Evolutionary conservation across 2,329 filamentous ascomycete genomes (phyloP).

Genomic region (Aspergillus clavatus): DNA sequence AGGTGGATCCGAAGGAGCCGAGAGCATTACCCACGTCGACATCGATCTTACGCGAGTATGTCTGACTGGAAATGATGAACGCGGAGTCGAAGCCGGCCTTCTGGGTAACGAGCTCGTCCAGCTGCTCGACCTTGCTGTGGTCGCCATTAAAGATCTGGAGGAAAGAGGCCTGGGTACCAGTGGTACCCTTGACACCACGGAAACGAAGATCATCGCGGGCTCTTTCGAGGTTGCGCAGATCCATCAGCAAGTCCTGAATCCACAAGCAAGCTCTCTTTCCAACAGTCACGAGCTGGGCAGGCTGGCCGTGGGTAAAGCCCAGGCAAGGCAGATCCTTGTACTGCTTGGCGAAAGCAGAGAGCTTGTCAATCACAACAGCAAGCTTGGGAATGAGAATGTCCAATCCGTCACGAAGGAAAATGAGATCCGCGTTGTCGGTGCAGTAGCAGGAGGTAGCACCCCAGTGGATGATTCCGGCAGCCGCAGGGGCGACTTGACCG

Average conservation of each 20-base stretch:
- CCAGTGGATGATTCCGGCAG: slow-evolving; percentile 78
- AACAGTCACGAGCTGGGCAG: slow-evolving; percentile 59
- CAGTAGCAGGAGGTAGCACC: slow-evolving; percentile 56
- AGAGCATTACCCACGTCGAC: slow-evolving; percentile 76
- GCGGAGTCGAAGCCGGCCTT: slow-evolving; percentile 61
- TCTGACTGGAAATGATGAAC: slow-evolving; percentile 66
- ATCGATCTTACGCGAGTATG: slow-evolving; percentile 78
- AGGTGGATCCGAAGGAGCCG: slow-evolving; percentile 71
- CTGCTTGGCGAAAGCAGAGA: slow-evolving; percentile 66
- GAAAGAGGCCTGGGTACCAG: slow-evolving; percentile 74
- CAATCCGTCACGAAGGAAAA: slow-evolving; percentile 69
- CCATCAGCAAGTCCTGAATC: slow-evolving; percentile 71
- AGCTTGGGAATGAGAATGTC: slow-evolving; percentile 73
- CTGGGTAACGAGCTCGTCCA: slow-evolving; percentile 60
- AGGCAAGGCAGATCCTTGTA: slow-evolving; percentile 69
- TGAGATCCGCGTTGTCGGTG: slow-evolving; percentile 73
- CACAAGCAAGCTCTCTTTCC: slow-evolving; percentile 65
- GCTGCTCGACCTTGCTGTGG: slow-evolving; percentile 55
- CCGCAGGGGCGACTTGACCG: slow-evolving; percentile 66
- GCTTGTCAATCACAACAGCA: slow-evolving; percentile 70
- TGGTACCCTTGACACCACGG: slow-evolving; percentile 69
- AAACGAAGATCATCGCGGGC: slow-evolving; percentile 66
- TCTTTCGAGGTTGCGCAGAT: slow-evolving; percentile 67
- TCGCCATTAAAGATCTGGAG: slow-evolving; percentile 62
- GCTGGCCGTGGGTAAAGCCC: slow-evolving; percentile 66